A percentile compares a stretch with the other conserved stretches of the same genome.
phyloP scores from a whole-genome alignment of 169 alveolate species.

The Besnoitia besnoiti region DNA sequence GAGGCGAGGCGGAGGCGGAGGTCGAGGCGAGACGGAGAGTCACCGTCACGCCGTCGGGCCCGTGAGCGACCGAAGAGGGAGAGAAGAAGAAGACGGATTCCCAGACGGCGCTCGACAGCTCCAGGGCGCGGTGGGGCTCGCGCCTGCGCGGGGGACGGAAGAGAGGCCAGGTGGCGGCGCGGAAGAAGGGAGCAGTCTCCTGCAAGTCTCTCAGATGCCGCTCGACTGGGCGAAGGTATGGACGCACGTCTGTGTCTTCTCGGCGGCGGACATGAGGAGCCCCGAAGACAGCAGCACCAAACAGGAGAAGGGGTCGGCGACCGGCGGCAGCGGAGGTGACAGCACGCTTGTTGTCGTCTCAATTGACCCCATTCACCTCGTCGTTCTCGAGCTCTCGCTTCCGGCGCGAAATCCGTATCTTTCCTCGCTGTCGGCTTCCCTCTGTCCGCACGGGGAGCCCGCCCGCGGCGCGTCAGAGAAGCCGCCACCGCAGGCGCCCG shows the following conservation, averaged over 20 bases:
- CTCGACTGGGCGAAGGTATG: constrained; percentile 30
- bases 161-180: background rate
- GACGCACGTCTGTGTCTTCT: constrained; percentile 28
- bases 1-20: background rate
- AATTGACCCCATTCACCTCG: constrained; percentile 24
- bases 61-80: background rate
- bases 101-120: background rate
- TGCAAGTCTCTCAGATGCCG: constrained; percentile 14
- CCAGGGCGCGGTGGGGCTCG: background rate
- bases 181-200: background rate
- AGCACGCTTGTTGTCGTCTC: background rate
- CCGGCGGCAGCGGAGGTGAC: background rate
- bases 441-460: no score
- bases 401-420: no score
- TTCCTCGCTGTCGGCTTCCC: no score
- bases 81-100: background rate
- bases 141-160: background rate
- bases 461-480: no score
- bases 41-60: background rate
- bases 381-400: background rate
- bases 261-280: background rate
- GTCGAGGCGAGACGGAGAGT: background rate
- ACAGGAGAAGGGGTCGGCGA: background rate
- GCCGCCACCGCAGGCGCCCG: no score
- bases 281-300: background rate